These are phyloP conservation scores for Annona squamosa DNA, from an alignment of 164 flowering plant species.

Conservation along the genomic window DNA sequence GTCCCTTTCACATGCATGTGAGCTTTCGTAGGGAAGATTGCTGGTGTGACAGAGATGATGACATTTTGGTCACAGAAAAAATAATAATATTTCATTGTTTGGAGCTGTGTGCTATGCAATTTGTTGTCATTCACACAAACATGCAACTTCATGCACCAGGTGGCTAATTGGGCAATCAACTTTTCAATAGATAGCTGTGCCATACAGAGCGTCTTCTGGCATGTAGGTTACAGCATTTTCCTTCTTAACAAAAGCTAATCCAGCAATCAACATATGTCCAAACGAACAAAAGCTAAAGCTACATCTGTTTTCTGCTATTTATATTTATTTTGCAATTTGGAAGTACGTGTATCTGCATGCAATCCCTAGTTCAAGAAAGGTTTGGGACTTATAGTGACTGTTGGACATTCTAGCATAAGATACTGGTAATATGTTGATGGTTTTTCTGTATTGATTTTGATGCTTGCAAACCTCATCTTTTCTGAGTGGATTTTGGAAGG, in stretches of 20 bases:
- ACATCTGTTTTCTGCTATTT: too few relatives aligned
- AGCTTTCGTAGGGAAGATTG: neutral
- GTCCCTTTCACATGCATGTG: neutral
- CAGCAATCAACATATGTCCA: neutral
- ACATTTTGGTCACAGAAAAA: neutral
- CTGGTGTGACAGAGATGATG: neutral
- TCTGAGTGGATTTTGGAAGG: too few relatives aligned
- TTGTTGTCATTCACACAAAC: neutral
- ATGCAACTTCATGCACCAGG: neutral
- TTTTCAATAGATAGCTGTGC: neutral
- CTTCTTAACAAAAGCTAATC: neutral
- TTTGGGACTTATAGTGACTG: too few relatives aligned
- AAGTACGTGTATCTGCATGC: too few relatives aligned
- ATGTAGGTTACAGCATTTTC: neutral
- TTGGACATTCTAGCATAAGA: too few relatives aligned
- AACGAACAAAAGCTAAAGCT: too few relatives aligned
- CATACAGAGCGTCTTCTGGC: neutral
- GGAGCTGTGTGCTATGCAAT: neutral
- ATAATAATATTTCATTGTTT: neutral
- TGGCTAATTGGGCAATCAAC: neutral
- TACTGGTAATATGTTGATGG: too few relatives aligned
- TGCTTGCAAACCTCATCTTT: too few relatives aligned
- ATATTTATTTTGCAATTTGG: too few relatives aligned
- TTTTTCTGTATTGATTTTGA: too few relatives aligned
- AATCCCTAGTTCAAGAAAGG: too few relatives aligned